A percentile compares a stretch with the other conserved stretches of the same genome.
Evolutionary conservation across 306 rosid genomes (phyloP).

Genomic region (Begonia masoniana): DNA sequence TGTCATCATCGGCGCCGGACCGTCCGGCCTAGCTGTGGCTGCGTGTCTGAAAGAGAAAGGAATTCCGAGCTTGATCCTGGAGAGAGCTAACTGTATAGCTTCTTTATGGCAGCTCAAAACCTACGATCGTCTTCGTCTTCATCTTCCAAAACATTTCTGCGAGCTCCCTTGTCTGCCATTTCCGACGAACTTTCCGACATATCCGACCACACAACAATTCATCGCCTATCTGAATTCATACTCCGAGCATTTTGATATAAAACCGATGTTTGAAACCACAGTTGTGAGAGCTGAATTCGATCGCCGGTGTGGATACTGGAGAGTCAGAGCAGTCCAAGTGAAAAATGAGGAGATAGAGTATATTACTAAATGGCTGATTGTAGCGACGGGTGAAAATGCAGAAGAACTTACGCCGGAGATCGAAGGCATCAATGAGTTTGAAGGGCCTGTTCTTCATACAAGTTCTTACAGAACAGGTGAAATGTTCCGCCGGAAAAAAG

Average conservation of each 20-base stretch:
- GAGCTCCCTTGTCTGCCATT: conserved; percentile 71
- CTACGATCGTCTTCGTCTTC: conserved; percentile 80
- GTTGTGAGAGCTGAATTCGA: conserved; percentile 64
- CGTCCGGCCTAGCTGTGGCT: conserved; percentile 82
- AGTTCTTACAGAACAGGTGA: conserved; percentile 62
- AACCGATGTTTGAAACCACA: conserved; percentile 32
- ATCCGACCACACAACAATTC: conserved; percentile 79
- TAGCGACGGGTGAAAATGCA: conserved; percentile 88
- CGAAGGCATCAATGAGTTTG: conserved; percentile 48
- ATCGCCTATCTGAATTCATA: conserved; percentile 42
- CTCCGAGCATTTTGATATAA: conserved; percentile 37
- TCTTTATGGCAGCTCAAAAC: conserved; percentile 82
- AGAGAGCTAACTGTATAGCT: conserved; percentile 63
- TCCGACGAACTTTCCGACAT: conserved; percentile 60
- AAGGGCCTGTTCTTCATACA: conserved; percentile 53
- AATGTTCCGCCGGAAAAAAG: conserved; percentile 53
- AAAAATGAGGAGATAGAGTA: conserved; percentile 28
- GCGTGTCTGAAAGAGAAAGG: conserved; percentile 80
- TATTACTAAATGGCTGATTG: conserved; percentile 54
- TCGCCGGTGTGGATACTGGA: conserved; percentile 27
- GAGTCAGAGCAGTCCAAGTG: conserved; percentile 30
- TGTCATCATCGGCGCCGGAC: conserved; percentile 89
- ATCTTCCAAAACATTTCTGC: conserved; percentile 85
- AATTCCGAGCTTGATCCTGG: conserved; percentile 54
- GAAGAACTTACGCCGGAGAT: conserved; percentile 50